Evolutionary conservation across 2,329 filamentous ascomycete genomes (phyloP), one percentile per base, ranked within the genome.

Genomic region (Paecilomyces formosus): DNA sequence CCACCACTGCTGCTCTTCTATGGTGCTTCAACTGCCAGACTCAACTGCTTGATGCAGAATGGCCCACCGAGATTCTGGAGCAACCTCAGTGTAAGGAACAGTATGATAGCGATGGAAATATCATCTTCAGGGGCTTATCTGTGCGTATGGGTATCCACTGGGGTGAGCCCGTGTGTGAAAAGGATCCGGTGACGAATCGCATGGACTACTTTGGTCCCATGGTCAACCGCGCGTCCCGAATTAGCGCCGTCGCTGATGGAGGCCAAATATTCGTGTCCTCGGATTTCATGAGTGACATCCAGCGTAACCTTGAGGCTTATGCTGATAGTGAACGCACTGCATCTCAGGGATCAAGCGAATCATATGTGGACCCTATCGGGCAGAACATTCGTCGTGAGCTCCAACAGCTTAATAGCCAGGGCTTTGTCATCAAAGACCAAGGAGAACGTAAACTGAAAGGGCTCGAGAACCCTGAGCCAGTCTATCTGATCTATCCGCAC

Each of bases 181-280:
- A 88, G 54, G 94, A 99, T 74, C 94, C 94, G 0, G 92, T 99
- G 55, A 99, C 94, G 1, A 88, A 92, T 59, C 91, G 94, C 62
- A 99, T 99, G 94, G 94, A 99, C 69, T 99, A 99, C 77, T 99
- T 97, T 71, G 94, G 94, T 0, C 94, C 94, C 13, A 99, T 99
- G 92, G 94, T 99, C 68, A 99, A 99, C 76, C 92, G 95, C 70
- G 91, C 94, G 0, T 89, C 94, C 15, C 89, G 94, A 77, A 96
- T 99, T 64, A 94, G 91, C 6, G 88, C 90, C 22, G 92, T 96
- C 51, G 94, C 94, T 35, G 94, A 99, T 71, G 94, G 94, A 61
- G 94, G 94, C 0, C 93, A 99, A 72, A 97, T 97, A 64, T 94
- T 93, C 0, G 94, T 97, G 1, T 97, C 92, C 0, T 92, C 92